A percentile compares a stretch with the other conserved stretches of the same genome.
These are phyloP conservation scores for Globisporangium iwayamae DNA, from an alignment of 352 stramenopile species.

Conservation along the genomic window DNA sequence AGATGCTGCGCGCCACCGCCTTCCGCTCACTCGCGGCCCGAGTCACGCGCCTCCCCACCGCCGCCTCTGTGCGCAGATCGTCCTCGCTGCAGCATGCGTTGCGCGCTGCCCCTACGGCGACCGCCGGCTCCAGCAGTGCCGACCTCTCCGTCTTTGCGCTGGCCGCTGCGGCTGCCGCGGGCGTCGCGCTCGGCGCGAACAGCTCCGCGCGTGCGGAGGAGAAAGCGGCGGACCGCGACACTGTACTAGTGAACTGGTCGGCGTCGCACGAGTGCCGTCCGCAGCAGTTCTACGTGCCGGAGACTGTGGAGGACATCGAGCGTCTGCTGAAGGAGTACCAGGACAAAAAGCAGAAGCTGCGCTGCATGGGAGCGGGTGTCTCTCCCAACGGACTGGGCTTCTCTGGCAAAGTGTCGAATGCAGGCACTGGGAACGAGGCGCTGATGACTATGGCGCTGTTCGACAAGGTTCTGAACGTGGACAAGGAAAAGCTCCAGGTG, in stretches of 20 bases:
- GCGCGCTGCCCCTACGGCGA: not conserved
- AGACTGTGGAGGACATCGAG: slow-evolving; percentile 71
- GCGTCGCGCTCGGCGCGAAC: slow-evolving; percentile 12
- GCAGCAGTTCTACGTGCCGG: slow-evolving; percentile 59
- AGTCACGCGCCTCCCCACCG: not conserved
- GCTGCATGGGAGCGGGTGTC: slow-evolving; percentile 94
- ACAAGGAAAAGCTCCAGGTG: slow-evolving; percentile 89
- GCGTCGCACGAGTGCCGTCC: slow-evolving; percentile 73
- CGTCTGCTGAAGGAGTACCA: slow-evolving; percentile 57
- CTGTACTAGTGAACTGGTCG: slow-evolving; percentile 83
- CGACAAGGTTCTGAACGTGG: slow-evolving; percentile 89
- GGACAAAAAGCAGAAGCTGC: slow-evolving; percentile 72
- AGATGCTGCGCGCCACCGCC: slow-evolving; percentile 13
- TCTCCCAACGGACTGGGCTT: slow-evolving; percentile 97
- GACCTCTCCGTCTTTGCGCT: slow-evolving; percentile 11
- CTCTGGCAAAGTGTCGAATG: slow-evolving; percentile 24
- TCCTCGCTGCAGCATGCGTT: not conserved
- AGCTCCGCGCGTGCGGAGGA: slow-evolving; percentile 13
- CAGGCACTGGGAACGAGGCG: slow-evolving; percentile 37
- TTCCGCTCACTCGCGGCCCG: slow-evolving; percentile 14
- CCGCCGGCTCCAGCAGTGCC: not conserved
- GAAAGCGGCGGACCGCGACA: slow-evolving; percentile 35
- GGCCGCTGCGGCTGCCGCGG: slow-evolving; percentile 19
- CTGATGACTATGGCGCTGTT: slow-evolving; percentile 93
- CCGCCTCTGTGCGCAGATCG: slow-evolving; percentile 1